Base-by-base conservation (phyloP, 2,329 filamentous ascomycete species). In the Sclerotinia glacialis region DNA sequence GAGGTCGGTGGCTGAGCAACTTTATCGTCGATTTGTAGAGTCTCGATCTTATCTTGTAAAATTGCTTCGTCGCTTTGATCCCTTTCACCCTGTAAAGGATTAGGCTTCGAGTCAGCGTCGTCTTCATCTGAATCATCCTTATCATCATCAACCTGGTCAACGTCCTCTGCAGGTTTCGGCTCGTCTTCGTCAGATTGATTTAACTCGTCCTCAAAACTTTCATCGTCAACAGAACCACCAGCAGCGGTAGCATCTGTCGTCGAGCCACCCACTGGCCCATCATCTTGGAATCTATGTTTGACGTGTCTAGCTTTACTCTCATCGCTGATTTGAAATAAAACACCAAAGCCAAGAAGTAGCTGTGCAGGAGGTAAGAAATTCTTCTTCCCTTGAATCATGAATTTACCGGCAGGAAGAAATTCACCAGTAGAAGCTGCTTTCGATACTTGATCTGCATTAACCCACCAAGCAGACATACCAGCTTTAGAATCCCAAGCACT, bases 401-500 rank as follows among this genome's bases (percentile, higher is more conserved):
- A 97, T 69, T 86, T 86, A 23, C 94, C 95, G 0, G 85, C 82
- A 0, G 88, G 85, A 8, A 99, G 79, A 72, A 91, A 94, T 71
- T 96, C 93, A 31, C 94, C 94, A 0, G 85, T 87, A 0, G 88
- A 83, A 0, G 90, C 89, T 44, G 87, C 91, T 79, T 98, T 98
- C 12, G 91, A 92, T 0, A 99, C 92, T 77, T 98, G 93, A 64
- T 94, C 89, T 2, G 91, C 89, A 69, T 89, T 88, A 0, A 96
- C 94, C 95, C 95, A 99, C 89, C 92, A 99, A 11, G 94, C 93
- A 23, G 91, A 89, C 91, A 98, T 96, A 21, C 92, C 87, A 11
- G 94, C 94, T 78, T 99, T 99, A 1, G 91, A 94, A 68, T 98
- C 95, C 95, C 95, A 99, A 0, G 94, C 95, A 66, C 83, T 89